Conservation (phyloP, 2,329 filamentous ascomycete species). For the Aspergillus flavus region DNA sequence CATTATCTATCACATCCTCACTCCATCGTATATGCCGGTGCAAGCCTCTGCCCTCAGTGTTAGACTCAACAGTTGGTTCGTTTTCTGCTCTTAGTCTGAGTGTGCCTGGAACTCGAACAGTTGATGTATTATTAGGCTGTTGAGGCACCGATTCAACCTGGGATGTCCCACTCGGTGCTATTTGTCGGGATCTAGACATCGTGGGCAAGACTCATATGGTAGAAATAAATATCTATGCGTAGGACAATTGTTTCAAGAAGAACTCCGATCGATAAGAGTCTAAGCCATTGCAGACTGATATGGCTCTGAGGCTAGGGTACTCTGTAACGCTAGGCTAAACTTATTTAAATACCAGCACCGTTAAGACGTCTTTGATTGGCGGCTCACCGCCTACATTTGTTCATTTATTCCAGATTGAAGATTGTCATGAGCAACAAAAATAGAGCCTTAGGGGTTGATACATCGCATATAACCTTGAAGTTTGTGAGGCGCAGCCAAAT, state of each 20-base stretch:
- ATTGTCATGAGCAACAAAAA: background rate
- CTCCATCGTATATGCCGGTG: conserved; percentile 82
- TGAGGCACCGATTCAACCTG: conserved; percentile 32
- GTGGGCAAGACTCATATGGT: background rate
- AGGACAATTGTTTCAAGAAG: background rate
- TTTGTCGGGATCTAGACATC: conserved; percentile 42
- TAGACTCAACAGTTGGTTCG: conserved; percentile 5
- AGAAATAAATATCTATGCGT: background rate
- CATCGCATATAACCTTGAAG: background rate
- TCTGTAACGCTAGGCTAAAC: background rate
- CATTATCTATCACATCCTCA: conserved; percentile 91
- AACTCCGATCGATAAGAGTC: background rate
- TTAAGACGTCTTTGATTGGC: background rate
- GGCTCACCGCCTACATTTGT: background rate
- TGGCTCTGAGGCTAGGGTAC: background rate
- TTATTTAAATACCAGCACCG: background rate
- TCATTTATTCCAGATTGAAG: background rate
- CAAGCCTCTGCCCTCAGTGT: conserved; percentile 30
- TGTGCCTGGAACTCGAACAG: conserved; percentile 31
- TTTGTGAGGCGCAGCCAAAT: background rate
- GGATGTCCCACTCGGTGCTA: conserved; percentile 23
- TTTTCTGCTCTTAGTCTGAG: conserved; percentile 35
- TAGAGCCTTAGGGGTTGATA: background rate
- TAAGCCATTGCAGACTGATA: background rate
- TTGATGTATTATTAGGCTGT: conserved; percentile 20